Percentiles rank a stretch among this genome's conserved stretches.
Evolutionary conservation across 106 monocot species (phyloP).

Genomic region (Hemerocallis citrina): DNA sequence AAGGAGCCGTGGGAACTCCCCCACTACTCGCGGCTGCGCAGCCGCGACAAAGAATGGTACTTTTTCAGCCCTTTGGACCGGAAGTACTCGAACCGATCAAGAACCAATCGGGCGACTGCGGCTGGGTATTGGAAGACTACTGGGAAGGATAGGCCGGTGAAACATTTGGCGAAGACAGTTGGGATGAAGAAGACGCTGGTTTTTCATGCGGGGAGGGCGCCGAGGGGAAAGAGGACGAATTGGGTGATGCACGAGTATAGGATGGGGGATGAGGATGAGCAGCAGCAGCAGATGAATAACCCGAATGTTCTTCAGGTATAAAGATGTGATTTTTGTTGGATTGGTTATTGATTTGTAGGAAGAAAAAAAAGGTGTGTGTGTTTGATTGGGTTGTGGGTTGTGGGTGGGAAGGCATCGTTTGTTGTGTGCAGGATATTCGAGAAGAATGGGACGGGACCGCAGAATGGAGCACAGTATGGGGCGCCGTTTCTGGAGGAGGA

Average conservation of each 20-base stretch:
- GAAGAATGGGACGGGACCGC: conserved; percentile 53
- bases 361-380: no score
- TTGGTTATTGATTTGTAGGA: neutral
- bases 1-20: conserved; percentile 67
- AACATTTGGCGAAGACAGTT: neutral
- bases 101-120: conserved; percentile 58
- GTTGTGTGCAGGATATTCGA: conserved; percentile 89
- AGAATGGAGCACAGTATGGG: conserved; percentile 75
- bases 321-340: neutral
- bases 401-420: conserved; percentile 38
- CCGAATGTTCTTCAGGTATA: neutral
- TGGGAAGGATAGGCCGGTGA: conserved; percentile 58
- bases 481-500: conserved; percentile 61
- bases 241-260: conserved; percentile 98
- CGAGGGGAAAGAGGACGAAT: conserved; percentile 50
- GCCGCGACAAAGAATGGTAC: conserved; percentile 72
- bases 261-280: conserved; percentile 34
- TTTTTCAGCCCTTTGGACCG: conserved; percentile 66
- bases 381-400: neutral
- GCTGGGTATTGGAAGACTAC: conserved; percentile 84
- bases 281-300: neutral
- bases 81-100: conserved; percentile 51
- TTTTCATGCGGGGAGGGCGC: conserved; percentile 60
- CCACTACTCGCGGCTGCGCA: conserved; percentile 37
- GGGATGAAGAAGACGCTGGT: conserved; percentile 87